Conservation (phyloP, 2,329 filamentous ascomycete genomes). For the Aspergillus sp. region DNA sequence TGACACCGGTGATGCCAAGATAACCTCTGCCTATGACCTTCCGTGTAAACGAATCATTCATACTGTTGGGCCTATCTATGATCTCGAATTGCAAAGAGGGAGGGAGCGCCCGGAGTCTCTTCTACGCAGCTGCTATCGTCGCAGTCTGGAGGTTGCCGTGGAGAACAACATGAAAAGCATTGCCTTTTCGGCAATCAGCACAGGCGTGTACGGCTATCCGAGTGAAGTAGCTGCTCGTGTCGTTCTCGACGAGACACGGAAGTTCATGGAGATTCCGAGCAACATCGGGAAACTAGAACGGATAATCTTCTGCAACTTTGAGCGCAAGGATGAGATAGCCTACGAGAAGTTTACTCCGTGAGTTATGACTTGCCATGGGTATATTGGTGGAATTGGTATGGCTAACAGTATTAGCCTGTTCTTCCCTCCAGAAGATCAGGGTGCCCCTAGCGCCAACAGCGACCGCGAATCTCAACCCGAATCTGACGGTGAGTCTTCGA, state of each 20-base stretch:
- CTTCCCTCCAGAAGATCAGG: constrained; percentile 52
- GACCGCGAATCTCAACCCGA: constrained; percentile 15
- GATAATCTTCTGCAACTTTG: constrained; percentile 84
- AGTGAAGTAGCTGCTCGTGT: constrained; percentile 69
- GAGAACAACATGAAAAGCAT: constrained; percentile 67
- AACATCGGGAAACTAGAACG: constrained; percentile 59
- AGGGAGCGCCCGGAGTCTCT: constrained; percentile 42
- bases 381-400: not conserved
- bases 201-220: constrained; percentile 88
- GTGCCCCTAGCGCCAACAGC: constrained; percentile 22
- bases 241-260: constrained; percentile 64
- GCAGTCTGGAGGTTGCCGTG: constrained; percentile 71
- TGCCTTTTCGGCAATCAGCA: constrained; percentile 83
- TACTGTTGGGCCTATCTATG: constrained; percentile 82
- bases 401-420: constrained; percentile 40
- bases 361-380: constrained; percentile 41
- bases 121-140: constrained; percentile 68
- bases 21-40: constrained; percentile 75
- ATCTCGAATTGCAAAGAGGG: constrained; percentile 38
- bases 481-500: constrained; percentile 30
- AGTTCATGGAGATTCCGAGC: constrained; percentile 52
- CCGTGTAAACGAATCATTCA: constrained; percentile 83
- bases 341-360: constrained; percentile 75
- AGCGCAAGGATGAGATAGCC: constrained; percentile 71
- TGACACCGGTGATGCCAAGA: constrained; percentile 75